A percentile compares a stretch with the other conserved stretches of the same genome.
Conservation (phyloP, 2,329 filamentous ascomycete species). For the Aspergillus tubingensis region DNA sequence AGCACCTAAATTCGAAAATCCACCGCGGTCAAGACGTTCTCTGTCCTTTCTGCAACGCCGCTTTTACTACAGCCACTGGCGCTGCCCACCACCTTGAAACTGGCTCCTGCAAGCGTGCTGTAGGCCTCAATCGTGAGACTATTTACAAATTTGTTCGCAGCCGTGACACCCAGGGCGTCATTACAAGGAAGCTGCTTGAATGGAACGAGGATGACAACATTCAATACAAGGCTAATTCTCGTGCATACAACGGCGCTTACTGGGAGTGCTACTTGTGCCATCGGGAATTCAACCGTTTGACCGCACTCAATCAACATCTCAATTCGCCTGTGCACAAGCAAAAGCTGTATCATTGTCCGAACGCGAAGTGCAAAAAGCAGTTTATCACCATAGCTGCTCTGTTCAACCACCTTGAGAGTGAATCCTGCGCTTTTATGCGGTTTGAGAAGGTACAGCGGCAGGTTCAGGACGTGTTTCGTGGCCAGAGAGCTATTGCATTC, state of each 20-base stretch:
- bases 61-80: constrained; percentile 55
- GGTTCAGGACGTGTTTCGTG: constrained; percentile 17
- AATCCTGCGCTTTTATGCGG: constrained; percentile 42
- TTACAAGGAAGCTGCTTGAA: constrained; percentile 56
- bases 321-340: constrained; percentile 55
- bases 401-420: constrained; percentile 51
- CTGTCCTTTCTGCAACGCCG: constrained; percentile 59
- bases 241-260: constrained; percentile 48
- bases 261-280: constrained; percentile 61
- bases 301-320: constrained; percentile 55
- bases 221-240: constrained; percentile 41
- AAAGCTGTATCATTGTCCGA: constrained; percentile 50
- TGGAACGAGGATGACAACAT: constrained; percentile 40
- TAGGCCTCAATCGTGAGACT: constrained; percentile 49
- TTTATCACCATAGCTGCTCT: constrained; percentile 45
- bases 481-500: constrained; percentile 19
- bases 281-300: constrained; percentile 40
- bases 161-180: constrained; percentile 50
- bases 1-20: constrained; percentile 58
- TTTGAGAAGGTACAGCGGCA: constrained; percentile 45
- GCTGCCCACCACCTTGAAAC: constrained; percentile 59
- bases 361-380: constrained; percentile 38
- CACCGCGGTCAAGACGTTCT: constrained; percentile 50
- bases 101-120: constrained; percentile 53
- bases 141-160: constrained; percentile 51